Evolutionary conservation across 176 grass and related monocot genomes (phyloP), one percentile per base, ranked within the genome.

Genomic region (Themeda triandra): DNA sequence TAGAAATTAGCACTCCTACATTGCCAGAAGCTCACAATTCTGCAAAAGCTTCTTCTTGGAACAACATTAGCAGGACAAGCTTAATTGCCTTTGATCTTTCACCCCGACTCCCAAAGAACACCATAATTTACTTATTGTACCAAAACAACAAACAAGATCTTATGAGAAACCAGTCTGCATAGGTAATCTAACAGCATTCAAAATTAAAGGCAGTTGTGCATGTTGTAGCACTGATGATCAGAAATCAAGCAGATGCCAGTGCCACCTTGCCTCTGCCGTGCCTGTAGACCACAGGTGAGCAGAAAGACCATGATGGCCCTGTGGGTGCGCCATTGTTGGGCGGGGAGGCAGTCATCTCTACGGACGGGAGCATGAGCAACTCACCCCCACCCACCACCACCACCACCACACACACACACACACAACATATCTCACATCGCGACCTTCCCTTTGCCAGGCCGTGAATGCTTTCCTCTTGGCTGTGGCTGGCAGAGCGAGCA

Each of bases 401-500:
- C n/a, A n/a, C n/a, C n/a, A n/a, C n/a, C n/a, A n/a, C n/a, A n/a
- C n/a, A n/a, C n/a, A n/a, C n/a, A n/a, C n/a, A n/a, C n/a, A n/a
- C n/a, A n/a, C n/a, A n/a, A n/a, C n/a, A n/a, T n/a, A n/a, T n/a
- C n/a, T n/a, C 13, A 13, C 10, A 42, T 42, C 6, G 2, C 1
- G 42, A 12, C 18, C 63, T 54, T 48, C 48, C 87, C 80, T 36
- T 2, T 49, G 80, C 66, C 17, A 59, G 5, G 28, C 69, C 1
- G 3, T 5, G 32, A 27, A 63, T 76, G 73, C 85, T 93, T n/a
- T 88, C 75, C 40, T 63, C 56, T 67, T 89, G 49, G 37, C 15
- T 15, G 24, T 91, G 49, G 37, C 21, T 15, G 24, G 73, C 35
- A 24, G 39, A 1, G 15, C 17, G 2, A 53, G 44, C 19, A 19